Conservation (phyloP, 208 protist genomes). For the Acanthamoeba quina region DNA sequence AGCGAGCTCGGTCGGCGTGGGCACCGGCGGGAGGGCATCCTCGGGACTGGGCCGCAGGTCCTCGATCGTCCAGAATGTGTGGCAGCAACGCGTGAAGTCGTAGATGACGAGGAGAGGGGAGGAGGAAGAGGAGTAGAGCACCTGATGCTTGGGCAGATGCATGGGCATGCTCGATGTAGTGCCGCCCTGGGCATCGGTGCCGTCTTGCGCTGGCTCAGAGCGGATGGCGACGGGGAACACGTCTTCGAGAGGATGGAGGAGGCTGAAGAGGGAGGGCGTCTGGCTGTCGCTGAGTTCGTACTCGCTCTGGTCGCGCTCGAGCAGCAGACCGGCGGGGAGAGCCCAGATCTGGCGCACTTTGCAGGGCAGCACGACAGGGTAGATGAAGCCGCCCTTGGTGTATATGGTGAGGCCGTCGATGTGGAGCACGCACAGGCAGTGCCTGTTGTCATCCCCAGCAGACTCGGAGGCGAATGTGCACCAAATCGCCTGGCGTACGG, state of each 20-base stretch:
- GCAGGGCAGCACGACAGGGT: slow-evolving; percentile 63
- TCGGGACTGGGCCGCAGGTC: background rate
- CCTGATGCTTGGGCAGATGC: slow-evolving; percentile 6
- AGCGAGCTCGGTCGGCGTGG: background rate
- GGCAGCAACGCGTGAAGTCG: background rate
- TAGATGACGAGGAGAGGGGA: slow-evolving; percentile 10
- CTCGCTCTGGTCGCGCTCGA: slow-evolving; percentile 46
- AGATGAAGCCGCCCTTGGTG: slow-evolving; percentile 19
- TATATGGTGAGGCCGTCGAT: slow-evolving; percentile 53
- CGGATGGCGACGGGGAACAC: background rate
- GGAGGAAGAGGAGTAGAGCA: slow-evolving; percentile 3
- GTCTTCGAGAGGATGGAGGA: slow-evolving; percentile 24
- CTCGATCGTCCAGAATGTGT: slow-evolving; percentile 44
- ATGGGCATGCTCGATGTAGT: background rate
- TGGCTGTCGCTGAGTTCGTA: background rate
- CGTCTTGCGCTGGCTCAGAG: background rate
- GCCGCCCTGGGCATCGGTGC: background rate
- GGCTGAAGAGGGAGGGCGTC: background rate
- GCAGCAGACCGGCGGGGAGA: background rate
- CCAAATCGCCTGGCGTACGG: slow-evolving; percentile 28
- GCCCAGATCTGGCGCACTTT: slow-evolving; percentile 31
- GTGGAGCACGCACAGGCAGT: slow-evolving; percentile 23
- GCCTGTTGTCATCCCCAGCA: background rate
- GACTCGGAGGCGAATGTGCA: background rate
- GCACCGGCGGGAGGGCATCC: background rate